Evolutionary conservation across 148 eudicot species (phyloP).

Genomic region (Talinum fruticosum): DNA sequence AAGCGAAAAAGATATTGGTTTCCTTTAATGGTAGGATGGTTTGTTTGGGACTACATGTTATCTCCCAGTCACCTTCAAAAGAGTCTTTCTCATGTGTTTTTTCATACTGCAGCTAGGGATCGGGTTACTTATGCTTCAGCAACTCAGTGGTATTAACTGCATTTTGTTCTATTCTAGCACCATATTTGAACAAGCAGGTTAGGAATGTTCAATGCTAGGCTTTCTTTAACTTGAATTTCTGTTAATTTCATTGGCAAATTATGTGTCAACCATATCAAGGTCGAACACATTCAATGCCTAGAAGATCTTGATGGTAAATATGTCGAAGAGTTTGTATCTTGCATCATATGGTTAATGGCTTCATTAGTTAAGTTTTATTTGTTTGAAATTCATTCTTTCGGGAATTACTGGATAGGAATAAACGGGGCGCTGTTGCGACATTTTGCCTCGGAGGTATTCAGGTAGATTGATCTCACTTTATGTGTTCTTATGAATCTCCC

Average conservation of each 20-base stretch:
- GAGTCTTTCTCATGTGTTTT: slow-evolving; percentile 2
- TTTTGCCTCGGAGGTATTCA: slow-evolving; percentile 75
- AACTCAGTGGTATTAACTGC: slow-evolving; percentile 81
- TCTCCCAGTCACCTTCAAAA: slow-evolving; percentile 1
- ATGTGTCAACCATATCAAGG: slow-evolving; percentile 1
- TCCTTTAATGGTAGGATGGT: slow-evolving; percentile 77
- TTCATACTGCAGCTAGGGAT: slow-evolving; percentile 56
- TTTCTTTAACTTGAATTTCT: background rate
- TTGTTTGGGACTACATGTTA: slow-evolving; percentile 17
- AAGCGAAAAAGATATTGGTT: slow-evolving; percentile 63
- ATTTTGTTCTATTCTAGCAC: slow-evolving; percentile 78
- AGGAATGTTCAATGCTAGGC: slow-evolving; percentile 13
- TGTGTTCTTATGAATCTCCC: background rate
- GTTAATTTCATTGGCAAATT: background rate
- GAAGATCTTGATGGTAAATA: background rate
- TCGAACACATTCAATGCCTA: background rate
- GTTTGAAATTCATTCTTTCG: background rate
- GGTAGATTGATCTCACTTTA: slow-evolving; percentile 34
- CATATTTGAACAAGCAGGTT: slow-evolving; percentile 80
- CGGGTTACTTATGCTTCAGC: slow-evolving; percentile 82
- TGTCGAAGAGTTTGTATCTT: background rate
- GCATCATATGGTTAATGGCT: background rate
- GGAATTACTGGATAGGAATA: slow-evolving; percentile 46
- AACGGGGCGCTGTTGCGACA: slow-evolving; percentile 67
- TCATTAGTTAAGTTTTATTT: background rate